phyloP scores from a whole-genome alignment of 495 filamentous ascomycete genomes.

The Thozetella sp. region DNA sequence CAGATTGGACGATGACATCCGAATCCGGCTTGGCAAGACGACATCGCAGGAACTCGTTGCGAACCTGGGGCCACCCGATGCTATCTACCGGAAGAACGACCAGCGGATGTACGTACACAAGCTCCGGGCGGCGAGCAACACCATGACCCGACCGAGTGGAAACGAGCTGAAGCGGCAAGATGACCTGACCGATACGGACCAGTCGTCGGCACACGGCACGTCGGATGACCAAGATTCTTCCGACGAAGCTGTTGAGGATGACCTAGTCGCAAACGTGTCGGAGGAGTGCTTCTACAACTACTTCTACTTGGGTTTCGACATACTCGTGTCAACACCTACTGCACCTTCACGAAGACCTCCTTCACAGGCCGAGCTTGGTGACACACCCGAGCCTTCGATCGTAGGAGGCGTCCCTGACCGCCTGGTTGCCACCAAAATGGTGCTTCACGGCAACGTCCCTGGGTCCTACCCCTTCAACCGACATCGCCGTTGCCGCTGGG shows the following conservation, averaged over 20 bases:
- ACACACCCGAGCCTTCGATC: constrained; percentile 32
- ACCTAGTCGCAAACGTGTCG: constrained; percentile 44
- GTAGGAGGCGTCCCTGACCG: constrained; percentile 49
- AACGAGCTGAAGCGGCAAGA: constrained; percentile 51
- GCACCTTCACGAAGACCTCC: constrained; percentile 61
- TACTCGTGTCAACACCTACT: constrained; percentile 82
- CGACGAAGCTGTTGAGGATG: constrained; percentile 59
- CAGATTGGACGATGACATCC: constrained; percentile 56
- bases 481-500: constrained; percentile 88
- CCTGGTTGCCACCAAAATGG: constrained; percentile 83
- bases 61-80: constrained; percentile 92
- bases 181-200: constrained; percentile 77
- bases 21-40: constrained; percentile 76
- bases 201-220: constrained; percentile 74
- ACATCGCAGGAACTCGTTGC: constrained; percentile 87
- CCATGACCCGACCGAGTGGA: constrained; percentile 46
- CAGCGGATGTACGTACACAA: constrained; percentile 89
- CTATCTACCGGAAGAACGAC: constrained; percentile 92
- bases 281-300: constrained; percentile 96
- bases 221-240: constrained; percentile 67
- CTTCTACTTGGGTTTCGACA: constrained; percentile 91
- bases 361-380: constrained; percentile 44
- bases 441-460: constrained; percentile 91
- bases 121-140: constrained; percentile 47
- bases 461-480: constrained; percentile 97